Evolutionary conservation across 495 filamentous ascomycete genomes (phyloP).

Genomic region (Annulohypoxylon maeteangense): DNA sequence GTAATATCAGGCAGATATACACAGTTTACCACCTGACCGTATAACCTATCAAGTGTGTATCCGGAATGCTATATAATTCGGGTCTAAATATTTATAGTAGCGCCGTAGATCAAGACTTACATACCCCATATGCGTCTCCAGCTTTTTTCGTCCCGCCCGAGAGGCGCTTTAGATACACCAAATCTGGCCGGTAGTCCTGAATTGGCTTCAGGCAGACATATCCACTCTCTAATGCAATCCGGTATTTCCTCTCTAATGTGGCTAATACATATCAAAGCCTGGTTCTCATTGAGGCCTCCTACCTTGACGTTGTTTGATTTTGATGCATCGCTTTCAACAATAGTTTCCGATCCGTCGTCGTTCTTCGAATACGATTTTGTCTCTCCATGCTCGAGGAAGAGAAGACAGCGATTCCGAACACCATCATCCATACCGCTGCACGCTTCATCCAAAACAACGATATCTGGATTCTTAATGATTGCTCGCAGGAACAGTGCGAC

Average conservation of each 20-base stretch:
- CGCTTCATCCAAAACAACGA: constrained; percentile 92
- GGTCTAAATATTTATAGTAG: not conserved
- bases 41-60: not conserved
- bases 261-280: constrained; percentile 86
- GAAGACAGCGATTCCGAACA: constrained; percentile 83
- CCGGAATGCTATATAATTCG: not conserved
- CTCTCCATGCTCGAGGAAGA: constrained; percentile 76
- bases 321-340: constrained; percentile 56
- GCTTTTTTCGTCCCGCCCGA: constrained; percentile 60
- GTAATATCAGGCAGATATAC: not conserved
- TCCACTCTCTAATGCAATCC: constrained; percentile 77
- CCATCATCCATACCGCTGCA: constrained; percentile 88
- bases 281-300: constrained; percentile 67
- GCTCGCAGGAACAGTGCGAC: constrained; percentile 87
- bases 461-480: constrained; percentile 81
- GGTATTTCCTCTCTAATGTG: constrained; percentile 93
- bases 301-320: constrained; percentile 55
- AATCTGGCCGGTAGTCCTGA: constrained; percentile 65
- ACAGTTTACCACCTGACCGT: not conserved
- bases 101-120: constrained; percentile 23
- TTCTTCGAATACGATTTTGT: constrained; percentile 46
- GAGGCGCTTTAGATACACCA: constrained; percentile 64
- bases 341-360: constrained; percentile 35
- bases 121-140: constrained; percentile 74
- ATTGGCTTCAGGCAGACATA: constrained; percentile 77